Evolutionary conservation across 805 yeast species (phyloP), one percentile per base, ranked within the genome.

Genomic region (Dipodascus geniculatus): DNA sequence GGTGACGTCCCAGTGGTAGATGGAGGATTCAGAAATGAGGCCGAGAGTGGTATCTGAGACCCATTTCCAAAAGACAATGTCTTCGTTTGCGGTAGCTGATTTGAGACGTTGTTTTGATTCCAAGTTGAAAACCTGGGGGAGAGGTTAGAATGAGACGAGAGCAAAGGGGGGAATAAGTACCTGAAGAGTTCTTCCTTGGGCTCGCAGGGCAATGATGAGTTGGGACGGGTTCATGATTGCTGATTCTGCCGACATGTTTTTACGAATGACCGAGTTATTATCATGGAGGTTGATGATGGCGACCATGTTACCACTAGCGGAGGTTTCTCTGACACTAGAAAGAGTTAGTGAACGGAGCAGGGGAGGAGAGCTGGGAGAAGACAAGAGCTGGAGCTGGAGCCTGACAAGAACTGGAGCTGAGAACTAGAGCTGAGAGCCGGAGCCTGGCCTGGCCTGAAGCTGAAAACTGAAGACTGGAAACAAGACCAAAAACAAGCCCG

Each of bases 1-100:
- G 66, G 85, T 82, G 44, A 91, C 80, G 61, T 85, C 82, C 88
- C 96, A 91, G 55, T 79, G 79, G 71, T 74, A 87, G 62, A 93
- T 74, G 49, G 85, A 71, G 57, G 83, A 73, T 3, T 83, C 87
- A 11, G 97, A 87, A 58, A 93, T 83, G 57, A 93, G 77, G 62
- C 97, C 99, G 60, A 93, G 74, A 53, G 78, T 74, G 58, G 80
- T 73, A 57, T 80, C 78, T 63, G 77, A 74, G 56, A 93, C 74
- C 99, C 99, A 93, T 67, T 83, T 84, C 99, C 99, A 93, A 69
- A 83, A 91, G 49, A 89, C 82, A 50, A 93, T 90, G 49, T 96
- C 95, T 67, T 89, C 95, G 59, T 79, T 79, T 77, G 89, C 75
- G 54, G 87, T 85, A 69, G 83, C 83, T 19, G 95, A 84, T 75